Percentiles rank a stretch among this genome's conserved stretches.
phyloP scores from a whole-genome alignment of 768 basidiomycete genomes.

The Termitomyces eurrhizus region DNA sequence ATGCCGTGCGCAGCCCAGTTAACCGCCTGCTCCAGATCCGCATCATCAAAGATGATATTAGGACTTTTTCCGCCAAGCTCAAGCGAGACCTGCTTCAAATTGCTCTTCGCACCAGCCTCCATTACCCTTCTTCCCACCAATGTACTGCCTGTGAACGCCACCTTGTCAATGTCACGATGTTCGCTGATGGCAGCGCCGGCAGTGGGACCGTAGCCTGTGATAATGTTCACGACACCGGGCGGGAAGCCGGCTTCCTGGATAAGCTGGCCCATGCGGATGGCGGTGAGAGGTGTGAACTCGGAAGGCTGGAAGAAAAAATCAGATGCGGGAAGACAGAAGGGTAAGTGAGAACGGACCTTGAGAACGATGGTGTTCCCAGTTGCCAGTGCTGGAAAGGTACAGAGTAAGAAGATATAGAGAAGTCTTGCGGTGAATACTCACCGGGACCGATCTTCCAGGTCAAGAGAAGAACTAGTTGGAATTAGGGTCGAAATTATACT shows the following conservation, averaged over 20 bases:
- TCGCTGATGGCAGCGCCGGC: constrained; percentile 66
- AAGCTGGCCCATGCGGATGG: constrained; percentile 53
- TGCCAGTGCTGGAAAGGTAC: constrained; percentile 57
- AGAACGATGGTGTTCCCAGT: constrained; percentile 77
- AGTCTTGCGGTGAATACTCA: constrained; percentile 6
- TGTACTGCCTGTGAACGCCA: constrained; percentile 52
- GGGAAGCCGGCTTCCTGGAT: constrained; percentile 75
- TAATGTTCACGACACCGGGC: constrained; percentile 72
- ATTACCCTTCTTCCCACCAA: constrained; percentile 70
- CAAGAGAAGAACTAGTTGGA: constrained; percentile 49
- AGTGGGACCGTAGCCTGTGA: constrained; percentile 68
- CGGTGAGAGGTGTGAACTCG: constrained; percentile 73
- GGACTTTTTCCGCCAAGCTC: constrained; percentile 75
- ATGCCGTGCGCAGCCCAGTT: constrained; percentile 65
- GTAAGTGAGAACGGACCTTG: constrained; percentile 31
- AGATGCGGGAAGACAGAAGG: background rate
- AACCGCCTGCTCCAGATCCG: constrained; percentile 60
- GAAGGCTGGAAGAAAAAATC: constrained; percentile 45
- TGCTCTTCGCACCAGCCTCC: constrained; percentile 69
- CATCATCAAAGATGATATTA: constrained; percentile 62
- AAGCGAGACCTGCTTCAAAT: constrained; percentile 74
- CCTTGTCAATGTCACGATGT: constrained; percentile 72
- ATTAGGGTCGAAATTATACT: constrained; percentile 5
- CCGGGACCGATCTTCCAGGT: constrained; percentile 80
- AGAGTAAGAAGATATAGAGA: background rate